Percentiles rank a stretch among this genome's conserved stretches.
Conservation (phyloP, 2,329 filamentous ascomycete genomes). For the Phaeosphaeria sp. region DNA sequence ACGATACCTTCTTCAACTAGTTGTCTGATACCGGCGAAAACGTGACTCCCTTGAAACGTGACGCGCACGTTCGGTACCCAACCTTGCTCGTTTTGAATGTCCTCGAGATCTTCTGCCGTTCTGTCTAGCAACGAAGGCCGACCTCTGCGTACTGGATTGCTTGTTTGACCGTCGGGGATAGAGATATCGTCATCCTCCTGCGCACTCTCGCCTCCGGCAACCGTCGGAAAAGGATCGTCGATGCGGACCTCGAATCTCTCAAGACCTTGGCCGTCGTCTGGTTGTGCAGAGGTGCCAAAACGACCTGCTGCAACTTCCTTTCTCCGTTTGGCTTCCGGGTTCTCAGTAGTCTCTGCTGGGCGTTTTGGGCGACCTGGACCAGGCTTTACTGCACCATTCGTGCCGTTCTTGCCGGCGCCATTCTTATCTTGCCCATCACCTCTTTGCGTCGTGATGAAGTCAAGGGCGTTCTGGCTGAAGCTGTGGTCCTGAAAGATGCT, state of each 20-base stretch:
- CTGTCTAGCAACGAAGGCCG: slow-evolving; percentile 44
- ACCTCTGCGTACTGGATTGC: slow-evolving; percentile 31
- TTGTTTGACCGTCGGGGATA: slow-evolving; percentile 18
- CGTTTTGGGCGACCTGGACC: slow-evolving; percentile 38
- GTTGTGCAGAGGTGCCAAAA: slow-evolving; percentile 65
- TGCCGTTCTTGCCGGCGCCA: slow-evolving; percentile 13
- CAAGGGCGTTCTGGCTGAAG: slow-evolving; percentile 58
- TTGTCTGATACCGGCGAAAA: slow-evolving; percentile 80
- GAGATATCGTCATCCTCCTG: slow-evolving; percentile 24
- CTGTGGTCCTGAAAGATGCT: slow-evolving; percentile 74
- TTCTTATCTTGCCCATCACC: slow-evolving; percentile 24
- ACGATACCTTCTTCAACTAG: slow-evolving; percentile 79
- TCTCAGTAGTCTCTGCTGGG: slow-evolving; percentile 30
- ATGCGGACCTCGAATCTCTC: slow-evolving; percentile 59
- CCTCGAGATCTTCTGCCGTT: slow-evolving; percentile 38
- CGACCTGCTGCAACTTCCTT: slow-evolving; percentile 69
- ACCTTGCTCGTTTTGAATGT: slow-evolving; percentile 28
- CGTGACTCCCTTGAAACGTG: slow-evolving; percentile 75
- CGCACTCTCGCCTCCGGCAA: slow-evolving; percentile 6
- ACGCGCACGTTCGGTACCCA: slow-evolving; percentile 70
- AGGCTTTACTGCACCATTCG: slow-evolving; percentile 23
- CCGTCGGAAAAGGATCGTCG: slow-evolving; percentile 51
- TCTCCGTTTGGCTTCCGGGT: slow-evolving; percentile 60
- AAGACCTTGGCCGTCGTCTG: slow-evolving; percentile 48
- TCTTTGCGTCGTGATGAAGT: slow-evolving; percentile 48